phyloP scores from a whole-genome alignment of 768 basidiomycete species.

The Hygrocybe punicea region DNA sequence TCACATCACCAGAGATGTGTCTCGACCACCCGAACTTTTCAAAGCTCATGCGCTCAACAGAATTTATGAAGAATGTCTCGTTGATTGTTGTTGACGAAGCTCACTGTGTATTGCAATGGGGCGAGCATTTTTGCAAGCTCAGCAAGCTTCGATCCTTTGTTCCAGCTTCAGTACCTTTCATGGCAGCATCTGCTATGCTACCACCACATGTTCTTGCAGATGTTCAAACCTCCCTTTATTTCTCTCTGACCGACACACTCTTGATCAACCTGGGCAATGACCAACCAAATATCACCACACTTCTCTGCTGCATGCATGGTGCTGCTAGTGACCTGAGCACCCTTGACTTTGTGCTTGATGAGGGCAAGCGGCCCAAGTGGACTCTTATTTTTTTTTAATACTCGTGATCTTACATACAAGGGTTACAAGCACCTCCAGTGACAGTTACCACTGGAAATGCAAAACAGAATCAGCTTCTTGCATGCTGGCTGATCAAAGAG shows the following conservation, averaged over 20 bases:
- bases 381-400: conserved; percentile 25
- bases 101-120: conserved; percentile 76
- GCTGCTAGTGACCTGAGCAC: conserved; percentile 10
- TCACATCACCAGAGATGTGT: too few species aligned
- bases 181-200: conserved; percentile 82
- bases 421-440: conserved; percentile 10
- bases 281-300: conserved; percentile 17
- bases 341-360: conserved; percentile 17
- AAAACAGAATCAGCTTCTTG: conserved; percentile 22
- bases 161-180: conserved; percentile 61
- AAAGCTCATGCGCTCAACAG: conserved; percentile 16
- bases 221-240: conserved; percentile 30
- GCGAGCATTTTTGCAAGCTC: conserved; percentile 80
- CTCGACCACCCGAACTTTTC: conserved; percentile 30
- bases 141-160: background rate
- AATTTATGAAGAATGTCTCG: conserved; percentile 24
- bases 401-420: conserved; percentile 11
- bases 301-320: conserved; percentile 14
- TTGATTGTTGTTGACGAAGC: conserved; percentile 83
- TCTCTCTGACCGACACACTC: conserved; percentile 16
- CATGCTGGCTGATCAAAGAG: conserved; percentile 18
- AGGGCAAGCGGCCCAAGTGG: conserved; percentile 10
- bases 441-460: conserved; percentile 8
- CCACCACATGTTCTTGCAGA: conserved; percentile 77
- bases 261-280: conserved; percentile 41